These are phyloP conservation scores for Termitomyces sp. DNA, from an alignment of 768 basidiomycete species.

Conservation along the genomic window DNA sequence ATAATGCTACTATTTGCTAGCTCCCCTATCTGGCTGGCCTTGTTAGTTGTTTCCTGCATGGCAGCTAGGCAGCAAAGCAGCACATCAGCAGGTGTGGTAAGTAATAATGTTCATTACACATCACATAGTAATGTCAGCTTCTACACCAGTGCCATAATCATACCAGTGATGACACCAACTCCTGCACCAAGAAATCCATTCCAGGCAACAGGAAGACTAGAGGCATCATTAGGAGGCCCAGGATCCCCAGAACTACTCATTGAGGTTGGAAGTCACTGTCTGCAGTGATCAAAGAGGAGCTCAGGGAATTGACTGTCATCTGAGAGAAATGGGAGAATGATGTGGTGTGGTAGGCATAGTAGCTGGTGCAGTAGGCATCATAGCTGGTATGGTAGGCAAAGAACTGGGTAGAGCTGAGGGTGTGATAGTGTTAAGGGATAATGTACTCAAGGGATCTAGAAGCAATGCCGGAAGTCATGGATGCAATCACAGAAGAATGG, in stretches of 20 bases:
- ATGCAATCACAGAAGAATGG: neutral
- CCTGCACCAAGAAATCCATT: neutral
- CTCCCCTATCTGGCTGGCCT: too few species aligned
- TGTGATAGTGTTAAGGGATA: neutral
- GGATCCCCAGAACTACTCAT: neutral
- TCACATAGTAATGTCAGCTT: neutral
- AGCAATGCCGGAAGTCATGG: neutral
- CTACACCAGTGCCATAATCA: neutral
- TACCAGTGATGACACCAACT: neutral
- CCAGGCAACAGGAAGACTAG: neutral
- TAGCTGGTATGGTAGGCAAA: too few species aligned
- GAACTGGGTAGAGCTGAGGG: neutral
- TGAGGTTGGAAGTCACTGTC: neutral
- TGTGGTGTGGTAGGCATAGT: neutral
- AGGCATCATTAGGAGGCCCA: neutral
- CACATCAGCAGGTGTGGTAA: neutral
- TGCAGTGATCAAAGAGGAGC: too few species aligned
- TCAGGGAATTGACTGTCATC: neutral
- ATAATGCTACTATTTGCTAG: too few species aligned
- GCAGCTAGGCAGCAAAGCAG: too few species aligned
- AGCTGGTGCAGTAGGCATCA: neutral
- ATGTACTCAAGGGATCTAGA: neutral
- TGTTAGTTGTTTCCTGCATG: too few species aligned
- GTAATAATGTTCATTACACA: neutral
- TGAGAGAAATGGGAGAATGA: neutral